These are phyloP conservation scores for Kodamaea laetipori DNA, from an alignment of 805 yeast genomes.

Conservation along the genomic window DNA sequence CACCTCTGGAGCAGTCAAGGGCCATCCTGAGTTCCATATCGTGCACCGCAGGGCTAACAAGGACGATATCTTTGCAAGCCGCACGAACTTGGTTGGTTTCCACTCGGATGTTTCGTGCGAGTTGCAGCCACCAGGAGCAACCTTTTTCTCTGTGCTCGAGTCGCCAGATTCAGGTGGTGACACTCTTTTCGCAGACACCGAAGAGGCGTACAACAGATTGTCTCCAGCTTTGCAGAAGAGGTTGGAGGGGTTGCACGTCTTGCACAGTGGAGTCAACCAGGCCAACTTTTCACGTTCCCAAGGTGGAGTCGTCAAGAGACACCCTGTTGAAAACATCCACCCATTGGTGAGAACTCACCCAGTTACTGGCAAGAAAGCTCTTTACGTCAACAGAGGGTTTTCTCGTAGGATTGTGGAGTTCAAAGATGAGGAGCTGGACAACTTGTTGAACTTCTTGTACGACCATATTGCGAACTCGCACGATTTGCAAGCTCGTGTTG, in stretches of 20 bases:
- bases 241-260: constrained; percentile 37
- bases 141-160: constrained; percentile 40
- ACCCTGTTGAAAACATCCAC: constrained; percentile 39
- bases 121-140: constrained; percentile 43
- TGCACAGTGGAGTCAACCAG: constrained; percentile 42
- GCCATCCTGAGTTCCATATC: constrained; percentile 31
- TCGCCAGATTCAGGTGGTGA: constrained; percentile 40
- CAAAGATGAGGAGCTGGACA: constrained; percentile 40
- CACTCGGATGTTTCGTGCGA: constrained; percentile 44
- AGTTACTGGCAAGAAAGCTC: constrained; percentile 38
- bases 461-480: constrained; percentile 36
- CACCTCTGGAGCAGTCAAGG: constrained; percentile 40
- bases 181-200: constrained; percentile 42
- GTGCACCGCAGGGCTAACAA: constrained; percentile 25
- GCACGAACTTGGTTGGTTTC: constrained; percentile 34
- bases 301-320: constrained; percentile 37
- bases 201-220: constrained; percentile 41
- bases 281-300: constrained; percentile 27
- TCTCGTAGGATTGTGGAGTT: neutral
- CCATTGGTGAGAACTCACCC: constrained; percentile 44
- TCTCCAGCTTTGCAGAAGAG: constrained; percentile 40
- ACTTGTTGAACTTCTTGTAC: constrained; percentile 35
- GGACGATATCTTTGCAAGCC: constrained; percentile 18
- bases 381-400: constrained; percentile 30
- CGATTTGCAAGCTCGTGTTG: constrained; percentile 42